Percentiles rank a stretch among this genome's conserved stretches.
Evolutionary conservation across 495 filamentous ascomycete species (phyloP).

Genomic region (Tuber borchii): DNA sequence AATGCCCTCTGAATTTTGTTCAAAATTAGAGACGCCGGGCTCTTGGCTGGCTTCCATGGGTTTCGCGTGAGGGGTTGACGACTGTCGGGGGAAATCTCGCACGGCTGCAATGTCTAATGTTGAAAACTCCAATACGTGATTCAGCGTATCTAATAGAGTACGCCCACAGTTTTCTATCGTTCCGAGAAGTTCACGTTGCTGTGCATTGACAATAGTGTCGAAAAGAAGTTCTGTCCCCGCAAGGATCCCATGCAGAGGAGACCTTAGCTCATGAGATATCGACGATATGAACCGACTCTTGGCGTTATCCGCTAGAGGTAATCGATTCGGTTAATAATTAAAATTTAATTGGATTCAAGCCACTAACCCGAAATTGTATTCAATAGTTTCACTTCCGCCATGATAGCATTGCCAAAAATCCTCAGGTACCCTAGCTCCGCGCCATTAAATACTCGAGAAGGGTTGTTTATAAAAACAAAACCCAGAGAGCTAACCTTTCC

Average conservation of each 20-base stretch:
- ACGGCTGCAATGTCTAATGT: slow-evolving; percentile 52
- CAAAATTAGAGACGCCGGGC: background rate
- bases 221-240: slow-evolving; percentile 43
- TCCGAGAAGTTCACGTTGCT: slow-evolving; percentile 56
- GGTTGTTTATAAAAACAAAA: background rate
- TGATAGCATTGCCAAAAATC: background rate
- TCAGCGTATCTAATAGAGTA: slow-evolving; percentile 69
- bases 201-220: slow-evolving; percentile 32
- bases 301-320: slow-evolving; percentile 23
- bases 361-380: background rate
- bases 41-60: background rate
- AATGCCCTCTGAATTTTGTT: background rate
- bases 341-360: background rate
- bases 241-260: slow-evolving; percentile 45
- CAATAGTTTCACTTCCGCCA: background rate
- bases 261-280: slow-evolving; percentile 45
- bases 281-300: slow-evolving; percentile 45
- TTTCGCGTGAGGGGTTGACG: background rate
- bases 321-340: background rate
- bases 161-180: slow-evolving; percentile 66
- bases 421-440: background rate
- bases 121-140: slow-evolving; percentile 61
- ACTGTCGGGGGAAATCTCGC: background rate
- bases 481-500: background rate
- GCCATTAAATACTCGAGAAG: background rate